Conservation (phyloP, 106 monocot genomes). For the Posidonia australis region DNA sequence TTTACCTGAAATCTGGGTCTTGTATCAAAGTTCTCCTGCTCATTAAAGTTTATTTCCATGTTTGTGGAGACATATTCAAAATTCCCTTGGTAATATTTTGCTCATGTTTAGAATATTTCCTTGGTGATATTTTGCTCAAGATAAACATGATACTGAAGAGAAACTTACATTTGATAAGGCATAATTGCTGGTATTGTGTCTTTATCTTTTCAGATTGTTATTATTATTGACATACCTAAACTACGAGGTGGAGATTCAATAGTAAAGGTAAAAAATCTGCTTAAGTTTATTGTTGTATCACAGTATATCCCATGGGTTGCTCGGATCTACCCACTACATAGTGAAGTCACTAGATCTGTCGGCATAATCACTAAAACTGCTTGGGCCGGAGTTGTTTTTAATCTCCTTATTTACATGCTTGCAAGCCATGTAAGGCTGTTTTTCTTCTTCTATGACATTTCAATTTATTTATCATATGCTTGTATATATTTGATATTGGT, state of each 20-base stretch:
- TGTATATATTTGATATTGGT: neutral
- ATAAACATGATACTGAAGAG: neutral
- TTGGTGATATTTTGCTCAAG: too few species aligned
- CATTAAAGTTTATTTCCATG: too few species aligned
- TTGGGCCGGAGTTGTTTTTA: conserved; percentile 87
- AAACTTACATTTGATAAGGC: neutral
- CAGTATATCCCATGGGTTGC: conserved; percentile 72
- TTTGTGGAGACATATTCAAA: too few species aligned
- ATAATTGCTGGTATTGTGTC: neutral
- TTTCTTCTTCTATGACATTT: neutral
- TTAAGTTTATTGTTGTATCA: conserved; percentile 52
- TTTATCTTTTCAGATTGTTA: conserved; percentile 26
- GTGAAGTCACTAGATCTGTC: conserved; percentile 71
- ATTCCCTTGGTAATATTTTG: too few species aligned
- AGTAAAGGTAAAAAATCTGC: conserved; percentile 47
- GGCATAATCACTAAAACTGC: conserved; percentile 87
- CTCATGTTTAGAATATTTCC: too few species aligned
- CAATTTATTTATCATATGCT: neutral
- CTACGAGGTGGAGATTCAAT: conserved; percentile 23
- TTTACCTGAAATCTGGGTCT: too few species aligned
- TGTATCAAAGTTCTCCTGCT: too few species aligned
- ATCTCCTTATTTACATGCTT: conserved; percentile 92
- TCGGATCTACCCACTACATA: conserved; percentile 66
- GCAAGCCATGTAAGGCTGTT: conserved; percentile 81
- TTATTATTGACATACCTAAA: conserved; percentile 40